phyloP scores from a whole-genome alignment of 768 basidiomycete species.

The Suillus bovinus region DNA sequence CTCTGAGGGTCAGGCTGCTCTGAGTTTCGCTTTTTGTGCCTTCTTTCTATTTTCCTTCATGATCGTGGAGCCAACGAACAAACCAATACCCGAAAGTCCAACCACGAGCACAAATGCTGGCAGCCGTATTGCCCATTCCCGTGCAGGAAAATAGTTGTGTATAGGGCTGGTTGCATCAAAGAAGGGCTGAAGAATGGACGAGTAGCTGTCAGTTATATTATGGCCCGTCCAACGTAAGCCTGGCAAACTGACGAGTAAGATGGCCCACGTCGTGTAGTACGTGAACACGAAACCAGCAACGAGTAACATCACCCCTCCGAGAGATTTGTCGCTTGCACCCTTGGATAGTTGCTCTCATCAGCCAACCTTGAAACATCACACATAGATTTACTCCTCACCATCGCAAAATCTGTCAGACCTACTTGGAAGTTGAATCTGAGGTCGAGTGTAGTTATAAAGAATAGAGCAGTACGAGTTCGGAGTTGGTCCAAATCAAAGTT shows the following conservation, averaged over 20 bases:
- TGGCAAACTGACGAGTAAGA: constrained; percentile 66
- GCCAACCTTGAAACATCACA: constrained; percentile 9
- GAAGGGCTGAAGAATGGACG: constrained; percentile 61
- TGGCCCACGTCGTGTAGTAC: constrained; percentile 93
- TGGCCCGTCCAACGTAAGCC: neutral
- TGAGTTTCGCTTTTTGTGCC: constrained; percentile 58
- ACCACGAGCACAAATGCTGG: constrained; percentile 82
- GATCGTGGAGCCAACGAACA: constrained; percentile 77
- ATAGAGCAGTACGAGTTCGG: neutral
- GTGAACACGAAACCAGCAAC: constrained; percentile 74
- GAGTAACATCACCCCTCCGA: constrained; percentile 81
- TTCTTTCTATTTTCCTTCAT: constrained; percentile 72
- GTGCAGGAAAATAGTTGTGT: constrained; percentile 77
- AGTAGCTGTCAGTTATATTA: neutral
- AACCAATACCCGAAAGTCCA: constrained; percentile 78
- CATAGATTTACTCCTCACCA: constrained; percentile 22
- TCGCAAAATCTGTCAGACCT: constrained; percentile 12
- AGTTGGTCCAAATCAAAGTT: constrained; percentile 19
- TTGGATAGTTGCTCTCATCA: constrained; percentile 30
- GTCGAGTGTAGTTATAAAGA: neutral
- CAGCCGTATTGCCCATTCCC: constrained; percentile 91
- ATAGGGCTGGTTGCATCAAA: constrained; percentile 73
- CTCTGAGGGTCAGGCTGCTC: constrained; percentile 49
- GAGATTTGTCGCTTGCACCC: constrained; percentile 78
- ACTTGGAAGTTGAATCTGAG: constrained; percentile 4